These are phyloP conservation scores for Auriscalpium orientale DNA, from an alignment of 768 basidiomycete species.

Conservation along the genomic window DNA sequence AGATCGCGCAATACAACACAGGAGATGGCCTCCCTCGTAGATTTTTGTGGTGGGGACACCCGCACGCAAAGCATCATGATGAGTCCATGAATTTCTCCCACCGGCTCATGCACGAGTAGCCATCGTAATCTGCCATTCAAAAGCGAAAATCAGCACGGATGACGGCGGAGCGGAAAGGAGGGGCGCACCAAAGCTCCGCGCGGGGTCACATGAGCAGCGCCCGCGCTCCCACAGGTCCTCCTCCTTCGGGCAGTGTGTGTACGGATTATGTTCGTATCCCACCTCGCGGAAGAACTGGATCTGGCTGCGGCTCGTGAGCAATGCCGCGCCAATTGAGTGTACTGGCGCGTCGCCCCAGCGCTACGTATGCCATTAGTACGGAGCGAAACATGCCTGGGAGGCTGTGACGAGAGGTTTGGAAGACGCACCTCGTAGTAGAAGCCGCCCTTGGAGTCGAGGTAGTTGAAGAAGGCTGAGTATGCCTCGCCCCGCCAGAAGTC, in stretches of 20 bases:
- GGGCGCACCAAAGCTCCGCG: slow-evolving; percentile 48
- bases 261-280: slow-evolving; percentile 35
- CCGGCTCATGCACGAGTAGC: slow-evolving; percentile 48
- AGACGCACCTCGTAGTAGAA: slow-evolving; percentile 79
- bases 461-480: slow-evolving; percentile 78
- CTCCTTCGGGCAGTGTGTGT: slow-evolving; percentile 42
- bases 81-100: slow-evolving; percentile 30
- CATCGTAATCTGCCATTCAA: slow-evolving; percentile 38
- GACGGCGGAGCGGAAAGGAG: too few species aligned
- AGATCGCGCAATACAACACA: too few species aligned
- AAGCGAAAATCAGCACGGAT: not conserved
- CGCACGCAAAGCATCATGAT: too few species aligned
- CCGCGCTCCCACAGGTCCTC: slow-evolving; percentile 30
- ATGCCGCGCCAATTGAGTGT: slow-evolving; percentile 41
- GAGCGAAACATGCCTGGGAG: slow-evolving; percentile 17
- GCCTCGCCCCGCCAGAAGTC: slow-evolving; percentile 84
- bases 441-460: slow-evolving; percentile 74
- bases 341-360: slow-evolving; percentile 41
- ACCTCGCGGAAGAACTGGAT: slow-evolving; percentile 75
- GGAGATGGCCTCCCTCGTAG: too few species aligned
- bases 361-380: slow-evolving; percentile 31
- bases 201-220: slow-evolving; percentile 42
- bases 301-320: slow-evolving; percentile 44
- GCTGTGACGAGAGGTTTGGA: not conserved
- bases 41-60: too few species aligned